phyloP scores from a whole-genome alignment of 148 eudicot genomes.

The Silene latifolia region DNA sequence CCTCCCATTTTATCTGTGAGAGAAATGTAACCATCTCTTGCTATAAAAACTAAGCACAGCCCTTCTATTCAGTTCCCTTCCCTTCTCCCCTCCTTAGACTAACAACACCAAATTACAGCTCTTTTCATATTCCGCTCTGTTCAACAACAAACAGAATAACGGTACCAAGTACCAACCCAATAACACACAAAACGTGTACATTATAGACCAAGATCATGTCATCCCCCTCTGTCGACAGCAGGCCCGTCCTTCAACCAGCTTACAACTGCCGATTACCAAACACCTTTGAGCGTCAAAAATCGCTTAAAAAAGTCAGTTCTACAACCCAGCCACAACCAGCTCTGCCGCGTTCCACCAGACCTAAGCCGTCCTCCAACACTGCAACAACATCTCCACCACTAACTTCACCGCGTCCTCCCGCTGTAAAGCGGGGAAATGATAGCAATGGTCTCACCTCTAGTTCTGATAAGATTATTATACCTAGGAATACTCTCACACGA shows the following conservation, averaged over 20 bases:
- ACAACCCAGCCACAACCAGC: neutral
- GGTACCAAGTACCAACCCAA: no score
- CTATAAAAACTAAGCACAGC: neutral
- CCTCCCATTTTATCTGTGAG: no score
- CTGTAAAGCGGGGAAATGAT: slow-evolving; percentile 28
- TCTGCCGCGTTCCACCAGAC: neutral
- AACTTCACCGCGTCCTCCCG: slow-evolving; percentile 23
- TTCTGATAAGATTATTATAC: slow-evolving; percentile 28
- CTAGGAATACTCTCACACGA: slow-evolving; percentile 18
- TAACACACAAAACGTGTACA: slow-evolving; percentile 11
- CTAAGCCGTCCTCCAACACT: neutral
- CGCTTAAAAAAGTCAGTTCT: neutral
- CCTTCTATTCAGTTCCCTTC: neutral
- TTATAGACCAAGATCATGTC: slow-evolving; percentile 1
- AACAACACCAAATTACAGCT: neutral
- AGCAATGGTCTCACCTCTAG: slow-evolving; percentile 25
- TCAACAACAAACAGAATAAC: no score
- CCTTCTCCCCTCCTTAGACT: neutral
- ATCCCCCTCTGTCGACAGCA: slow-evolving; percentile 34
- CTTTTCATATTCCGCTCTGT: neutral
- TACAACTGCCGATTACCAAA: slow-evolving; percentile 35
- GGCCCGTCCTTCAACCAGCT: slow-evolving; percentile 53
- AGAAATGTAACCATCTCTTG: no score
- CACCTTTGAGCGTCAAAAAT: slow-evolving; percentile 35
- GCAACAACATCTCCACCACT: neutral